Evolutionary conservation across 495 filamentous ascomycete genomes (phyloP).

Genomic region (Penicillium alfredii): DNA sequence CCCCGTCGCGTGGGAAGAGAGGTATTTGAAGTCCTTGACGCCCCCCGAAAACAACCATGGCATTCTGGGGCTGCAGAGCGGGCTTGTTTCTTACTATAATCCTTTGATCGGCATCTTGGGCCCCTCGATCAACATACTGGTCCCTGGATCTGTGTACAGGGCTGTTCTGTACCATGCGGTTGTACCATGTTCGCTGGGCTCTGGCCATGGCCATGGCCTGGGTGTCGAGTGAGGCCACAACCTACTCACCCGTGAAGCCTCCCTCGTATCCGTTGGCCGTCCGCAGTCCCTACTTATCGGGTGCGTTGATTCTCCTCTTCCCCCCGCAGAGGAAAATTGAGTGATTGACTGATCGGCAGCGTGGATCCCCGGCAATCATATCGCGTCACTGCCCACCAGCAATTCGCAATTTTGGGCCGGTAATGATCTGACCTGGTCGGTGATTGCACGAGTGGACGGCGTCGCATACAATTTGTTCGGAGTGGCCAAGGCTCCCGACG

Average conservation of each 20-base stretch:
- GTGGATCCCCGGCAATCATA: conserved; percentile 39
- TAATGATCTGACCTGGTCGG: conserved; percentile 34
- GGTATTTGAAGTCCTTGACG: conserved; percentile 12
- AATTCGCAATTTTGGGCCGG: conserved; percentile 44
- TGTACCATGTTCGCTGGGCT: too few relatives aligned
- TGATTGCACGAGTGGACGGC: conserved; percentile 39
- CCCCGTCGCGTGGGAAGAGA: conserved; percentile 4
- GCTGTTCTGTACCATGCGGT: too few relatives aligned
- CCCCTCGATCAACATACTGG: too few relatives aligned
- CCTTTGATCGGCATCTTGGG: too few relatives aligned
- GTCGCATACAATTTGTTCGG: conserved; percentile 42
- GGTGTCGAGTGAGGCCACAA: conserved; percentile 13
- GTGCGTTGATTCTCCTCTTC: conserved; percentile 14
- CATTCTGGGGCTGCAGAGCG: conserved; percentile 9
- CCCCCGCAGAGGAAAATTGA: too few relatives aligned
- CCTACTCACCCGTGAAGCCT: conserved; percentile 30
- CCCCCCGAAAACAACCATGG: conserved; percentile 6
- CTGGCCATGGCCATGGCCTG: neutral
- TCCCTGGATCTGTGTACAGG: too few relatives aligned
- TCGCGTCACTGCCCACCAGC: conserved; percentile 24
- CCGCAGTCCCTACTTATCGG: conserved; percentile 36
- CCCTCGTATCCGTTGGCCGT: conserved; percentile 41
- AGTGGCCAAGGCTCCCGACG: conserved; percentile 14
- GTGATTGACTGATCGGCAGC: conserved; percentile 21
- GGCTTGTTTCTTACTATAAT: too few relatives aligned